These are phyloP conservation scores for Dactylellina cionopaga DNA, from an alignment of 2,329 filamentous ascomycete genomes.

Conservation along the genomic window DNA sequence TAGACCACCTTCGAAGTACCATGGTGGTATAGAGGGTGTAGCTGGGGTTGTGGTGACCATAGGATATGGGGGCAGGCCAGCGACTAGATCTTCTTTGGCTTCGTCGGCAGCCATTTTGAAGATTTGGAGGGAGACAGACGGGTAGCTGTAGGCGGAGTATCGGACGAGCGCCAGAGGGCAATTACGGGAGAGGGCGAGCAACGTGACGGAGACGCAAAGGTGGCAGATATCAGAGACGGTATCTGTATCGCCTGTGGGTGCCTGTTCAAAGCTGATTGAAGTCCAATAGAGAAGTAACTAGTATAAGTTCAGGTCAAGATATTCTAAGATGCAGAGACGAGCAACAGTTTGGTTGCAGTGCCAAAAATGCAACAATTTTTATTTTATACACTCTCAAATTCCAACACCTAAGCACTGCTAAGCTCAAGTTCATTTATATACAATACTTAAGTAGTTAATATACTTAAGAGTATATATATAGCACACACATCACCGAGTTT, in stretches of 20 bases:
- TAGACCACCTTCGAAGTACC: conserved; percentile 83
- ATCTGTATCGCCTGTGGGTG: conserved; percentile 10
- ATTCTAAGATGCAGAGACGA: not conserved
- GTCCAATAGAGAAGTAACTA: no score
- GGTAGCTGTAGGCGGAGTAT: conserved; percentile 21
- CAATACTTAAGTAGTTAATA: no score
- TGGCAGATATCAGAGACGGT: conserved; percentile 12
- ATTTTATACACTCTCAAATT: not conserved
- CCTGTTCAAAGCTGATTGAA: no score
- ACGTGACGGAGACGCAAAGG: not conserved
- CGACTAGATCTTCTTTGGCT: not conserved
- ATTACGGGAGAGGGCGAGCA: conserved; percentile 28
- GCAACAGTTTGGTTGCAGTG: conserved; percentile 32
- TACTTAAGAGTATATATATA: no score
- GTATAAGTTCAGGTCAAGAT: not conserved
- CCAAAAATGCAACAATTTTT: conserved; percentile 48
- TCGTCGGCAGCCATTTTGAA: conserved; percentile 31
- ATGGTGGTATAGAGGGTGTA: conserved; percentile 65
- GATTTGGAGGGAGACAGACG: conserved; percentile 29
- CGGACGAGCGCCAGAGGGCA: conserved; percentile 41
- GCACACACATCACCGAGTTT: no score
- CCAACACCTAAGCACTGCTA: not conserved
- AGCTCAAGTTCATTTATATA: no score
- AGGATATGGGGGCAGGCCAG: not conserved
- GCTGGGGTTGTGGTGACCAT: conserved; percentile 30